Evolutionary conservation across 192 early-diverging fungal species (phyloP), one percentile per base, ranked within the genome.

Genomic region (Coemansia sp.): DNA sequence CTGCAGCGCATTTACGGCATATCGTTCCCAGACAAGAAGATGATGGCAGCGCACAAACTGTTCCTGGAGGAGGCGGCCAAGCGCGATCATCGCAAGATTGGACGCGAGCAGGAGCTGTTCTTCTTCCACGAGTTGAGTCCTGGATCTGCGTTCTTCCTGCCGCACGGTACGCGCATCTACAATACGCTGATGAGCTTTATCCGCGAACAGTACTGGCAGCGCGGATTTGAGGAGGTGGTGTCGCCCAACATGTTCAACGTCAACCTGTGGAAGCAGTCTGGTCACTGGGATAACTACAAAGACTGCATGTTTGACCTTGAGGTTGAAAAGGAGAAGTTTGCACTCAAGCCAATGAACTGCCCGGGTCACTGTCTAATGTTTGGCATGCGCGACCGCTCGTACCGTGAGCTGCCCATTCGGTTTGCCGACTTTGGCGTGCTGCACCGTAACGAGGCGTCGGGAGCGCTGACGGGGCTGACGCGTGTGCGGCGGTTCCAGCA

Each of bases 321-420:
- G 37, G 88, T 99, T 51, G 97, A 99, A 64, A 99, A 99, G 86
- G 95, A 98, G 74, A 83, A 89, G 68, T 99, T 91, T 83, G 96
- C 91, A 5, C 85, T 99, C 52, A 99, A 99, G 88, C 97, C 97
- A 17, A 99, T 99, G 97, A 92, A 99, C 84, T 99, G 97, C 69
- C 97, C 97, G 36, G 92, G 95, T 57, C 97, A 99, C 76, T 98
- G 96, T 79, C 76, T 99, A 69, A 94, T 99, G 87, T 99, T 98
- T 76, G 88, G 83, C 46, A 83, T 89, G 61, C 88, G 94, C 64
- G 93, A 95, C 67, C 88, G 96, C 42, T 95, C 92, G 47, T 97
- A 97, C 84, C 87, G 94, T 71, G 97, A 99, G 67, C 83, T 99
- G 51, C 97, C 97, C 38, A 65, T 99, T 23, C 90, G 97, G 26